Evolutionary conservation across 1,284 basidiomycete genomes (phyloP), one percentile per base, ranked within the genome.

Genomic region (Sphaerobolus stellatus): DNA sequence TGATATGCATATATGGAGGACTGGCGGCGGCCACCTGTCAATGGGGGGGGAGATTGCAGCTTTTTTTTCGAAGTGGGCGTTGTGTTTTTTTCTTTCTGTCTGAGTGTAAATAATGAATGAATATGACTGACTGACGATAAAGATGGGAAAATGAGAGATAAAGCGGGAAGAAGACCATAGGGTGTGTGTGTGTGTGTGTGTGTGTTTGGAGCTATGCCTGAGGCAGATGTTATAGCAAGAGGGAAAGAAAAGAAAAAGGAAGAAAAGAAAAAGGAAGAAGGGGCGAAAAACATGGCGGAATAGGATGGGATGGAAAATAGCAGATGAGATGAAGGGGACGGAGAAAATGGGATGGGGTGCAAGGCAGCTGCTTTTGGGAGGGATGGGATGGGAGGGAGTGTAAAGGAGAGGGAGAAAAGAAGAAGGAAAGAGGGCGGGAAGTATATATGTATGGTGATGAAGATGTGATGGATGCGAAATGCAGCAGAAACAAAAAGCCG

Each of bases 241-340:
- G 55, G 50, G 48, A 55, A 49, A 22, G 38, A 25, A 58, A 59
- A 43, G 49, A 47, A 40, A 58, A 64, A 57, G 52, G 46, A 18
- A 5, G 48, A 57, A 40, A 36, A n/a, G 30, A 49, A 40, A 11
- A 45, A 45, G 14, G 14, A 24, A 9, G 20, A 16, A 14, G 20
- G 11, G 47, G 31, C 27, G 45, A 48, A 52, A 54, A 61, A 22
- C 24, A 57, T 62, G 54, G 20, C 8, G 53, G 9, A 13, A 28
- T 31, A 14, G 5, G 47, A 9, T 51, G 14, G 29, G n/a, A 25
- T 25, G 20, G 6, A 24, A 27, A 50, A 50, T 43, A 55, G 52
- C 63, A 57, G 58, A 60, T 51, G 29, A 54, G 48, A 34, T 54
- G 43, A 46, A 25, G 29, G 48, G 34, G 48, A 43, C 40, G 34